phyloP scores from a whole-genome alignment of 1,284 basidiomycete genomes.

The Puccinia triticina region DNA sequence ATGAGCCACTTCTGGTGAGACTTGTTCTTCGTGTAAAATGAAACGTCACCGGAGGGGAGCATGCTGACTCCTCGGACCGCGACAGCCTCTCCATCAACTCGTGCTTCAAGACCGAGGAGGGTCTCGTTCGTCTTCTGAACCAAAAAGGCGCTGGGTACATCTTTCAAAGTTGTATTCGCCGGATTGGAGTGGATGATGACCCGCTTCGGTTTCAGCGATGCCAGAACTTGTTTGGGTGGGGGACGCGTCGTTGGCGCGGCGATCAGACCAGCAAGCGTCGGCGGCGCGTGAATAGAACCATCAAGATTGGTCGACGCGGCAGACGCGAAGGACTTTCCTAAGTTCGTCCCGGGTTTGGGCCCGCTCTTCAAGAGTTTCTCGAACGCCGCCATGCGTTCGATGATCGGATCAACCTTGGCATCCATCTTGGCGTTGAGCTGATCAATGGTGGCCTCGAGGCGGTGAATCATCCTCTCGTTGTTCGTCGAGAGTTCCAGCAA shows the following conservation, averaged over 20 bases:
- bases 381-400: not conserved
- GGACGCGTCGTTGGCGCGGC: not conserved
- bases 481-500: not conserved
- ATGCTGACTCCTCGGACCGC: not conserved
- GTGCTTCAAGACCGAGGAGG: not conserved
- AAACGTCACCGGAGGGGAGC: not conserved
- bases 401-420: not conserved
- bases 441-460: not conserved
- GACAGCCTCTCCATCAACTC: not conserved
- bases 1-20: conserved; percentile 19
- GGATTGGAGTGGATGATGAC: not conserved
- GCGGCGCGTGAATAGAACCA: too few species aligned
- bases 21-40: not conserved
- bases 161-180: too few species aligned
- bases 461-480: not conserved
- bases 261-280: too few species aligned
- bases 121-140: not conserved
- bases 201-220: not conserved
- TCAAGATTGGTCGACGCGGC: too few species aligned
- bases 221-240: not conserved
- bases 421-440: not conserved
- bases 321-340: too few species aligned
- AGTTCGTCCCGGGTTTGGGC: too few species aligned
- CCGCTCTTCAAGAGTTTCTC: not conserved
- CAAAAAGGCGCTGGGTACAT: too few species aligned